These are phyloP conservation scores for Penicillium robsamsonii DNA, from an alignment of 495 filamentous ascomycete genomes.

Conservation along the genomic window DNA sequence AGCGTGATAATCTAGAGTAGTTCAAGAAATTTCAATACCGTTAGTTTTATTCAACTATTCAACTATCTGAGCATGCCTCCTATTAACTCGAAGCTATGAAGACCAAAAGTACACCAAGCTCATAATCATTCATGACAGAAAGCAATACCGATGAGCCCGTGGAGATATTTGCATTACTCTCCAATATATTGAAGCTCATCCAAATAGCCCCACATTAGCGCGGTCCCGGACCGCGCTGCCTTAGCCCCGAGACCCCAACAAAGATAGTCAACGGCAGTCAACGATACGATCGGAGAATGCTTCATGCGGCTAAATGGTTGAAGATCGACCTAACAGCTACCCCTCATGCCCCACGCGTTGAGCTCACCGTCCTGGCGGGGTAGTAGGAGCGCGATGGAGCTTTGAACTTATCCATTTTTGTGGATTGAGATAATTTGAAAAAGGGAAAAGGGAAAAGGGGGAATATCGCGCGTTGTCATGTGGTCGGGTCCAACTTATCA, in stretches of 20 bases:
- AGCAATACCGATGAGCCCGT: not conserved
- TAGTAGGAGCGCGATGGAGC: slow-evolving; percentile 8
- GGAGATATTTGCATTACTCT: not conserved
- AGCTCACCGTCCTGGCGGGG: not conserved
- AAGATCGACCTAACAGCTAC: slow-evolving; percentile 4
- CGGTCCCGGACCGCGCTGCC: slow-evolving; percentile 9
- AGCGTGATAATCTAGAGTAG: not conserved
- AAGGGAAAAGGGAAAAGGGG: not conserved
- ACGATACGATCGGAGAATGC: not conserved
- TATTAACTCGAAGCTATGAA: not conserved
- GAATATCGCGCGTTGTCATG: not conserved
- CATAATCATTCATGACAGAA: not conserved
- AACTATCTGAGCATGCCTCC: not conserved
- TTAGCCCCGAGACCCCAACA: not conserved
- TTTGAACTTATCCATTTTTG: not conserved
- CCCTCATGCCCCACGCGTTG: not conserved
- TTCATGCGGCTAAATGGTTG: not conserved
- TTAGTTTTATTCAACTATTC: not conserved
- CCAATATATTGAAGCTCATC: not conserved
- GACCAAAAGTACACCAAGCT: not conserved
- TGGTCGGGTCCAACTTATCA: not conserved
- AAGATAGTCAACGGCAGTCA: not conserved
- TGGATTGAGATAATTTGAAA: not conserved
- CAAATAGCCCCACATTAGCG: not conserved
- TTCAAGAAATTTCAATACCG: not conserved